Evolutionary conservation across 768 basidiomycete species (phyloP).

Genomic region (Coprinopsis sp.): DNA sequence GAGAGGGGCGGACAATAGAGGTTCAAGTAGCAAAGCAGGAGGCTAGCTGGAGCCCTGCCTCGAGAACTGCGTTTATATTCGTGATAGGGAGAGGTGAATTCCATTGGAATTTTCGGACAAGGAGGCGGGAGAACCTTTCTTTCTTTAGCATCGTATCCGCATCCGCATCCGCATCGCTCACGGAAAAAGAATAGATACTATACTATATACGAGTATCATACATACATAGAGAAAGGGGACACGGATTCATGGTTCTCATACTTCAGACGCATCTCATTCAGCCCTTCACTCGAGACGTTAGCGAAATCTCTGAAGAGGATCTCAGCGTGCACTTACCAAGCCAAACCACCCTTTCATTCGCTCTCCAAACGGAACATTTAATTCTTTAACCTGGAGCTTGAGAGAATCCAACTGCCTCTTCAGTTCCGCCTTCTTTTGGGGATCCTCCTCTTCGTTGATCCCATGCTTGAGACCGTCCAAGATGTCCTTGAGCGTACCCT

Average conservation of each 20-base stretch:
- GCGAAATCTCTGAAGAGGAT: not conserved
- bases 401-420: not conserved
- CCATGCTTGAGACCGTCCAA: slow-evolving; percentile 20
- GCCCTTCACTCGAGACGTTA: no score
- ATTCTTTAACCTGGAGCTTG: not conserved
- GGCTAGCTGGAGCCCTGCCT: not conserved
- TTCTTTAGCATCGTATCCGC: no score
- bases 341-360: slow-evolving; percentile 2
- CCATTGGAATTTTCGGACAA: not conserved
- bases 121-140: no score
- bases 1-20: no score
- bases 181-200: no score
- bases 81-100: not conserved
- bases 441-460: not conserved
- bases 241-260: not conserved
- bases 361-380: slow-evolving; percentile 1
- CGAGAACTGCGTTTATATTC: not conserved
- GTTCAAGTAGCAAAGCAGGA: not conserved
- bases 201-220: no score
- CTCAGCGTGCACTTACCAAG: not conserved
- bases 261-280: no score
- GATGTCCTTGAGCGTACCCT: slow-evolving; percentile 19
- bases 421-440: not conserved
- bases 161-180: no score
- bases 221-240: no score